phyloP scores from a whole-genome alignment of 1,139 yeast genomes.

The Sporopachydermia cereana region DNA sequence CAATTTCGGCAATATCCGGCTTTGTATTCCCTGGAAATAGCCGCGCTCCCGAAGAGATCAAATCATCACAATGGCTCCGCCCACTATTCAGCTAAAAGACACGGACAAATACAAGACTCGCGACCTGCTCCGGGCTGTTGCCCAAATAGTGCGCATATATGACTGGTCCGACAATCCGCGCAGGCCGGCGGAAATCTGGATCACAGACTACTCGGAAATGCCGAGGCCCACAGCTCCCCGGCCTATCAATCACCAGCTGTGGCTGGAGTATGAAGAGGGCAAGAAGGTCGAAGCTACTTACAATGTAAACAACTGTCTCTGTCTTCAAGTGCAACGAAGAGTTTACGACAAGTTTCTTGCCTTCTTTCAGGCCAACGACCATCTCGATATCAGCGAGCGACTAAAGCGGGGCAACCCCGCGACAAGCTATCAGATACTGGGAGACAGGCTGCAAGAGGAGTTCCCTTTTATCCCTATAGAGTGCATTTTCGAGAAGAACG shows the following conservation, averaged over 20 bases:
- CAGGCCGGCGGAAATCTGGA: slow-evolving; percentile 2
- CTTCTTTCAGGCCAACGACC: neutral
- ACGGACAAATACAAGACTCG: neutral
- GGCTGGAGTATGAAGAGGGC: neutral
- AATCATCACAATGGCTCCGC: neutral
- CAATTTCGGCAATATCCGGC: too few relatives aligned
- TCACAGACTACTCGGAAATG: neutral
- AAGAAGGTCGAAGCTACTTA: neutral
- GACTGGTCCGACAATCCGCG: neutral
- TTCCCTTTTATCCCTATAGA: slow-evolving; percentile 3
- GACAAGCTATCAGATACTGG: neutral
- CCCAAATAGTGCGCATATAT: neutral
- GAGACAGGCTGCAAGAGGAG: neutral
- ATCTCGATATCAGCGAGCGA: neutral
- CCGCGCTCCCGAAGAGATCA: too few relatives aligned
- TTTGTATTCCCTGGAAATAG: too few relatives aligned
- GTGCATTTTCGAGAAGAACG: slow-evolving; percentile 4
- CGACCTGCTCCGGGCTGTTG: neutral
- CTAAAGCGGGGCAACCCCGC: neutral
- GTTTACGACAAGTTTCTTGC: neutral
- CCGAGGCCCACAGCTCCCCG: neutral
- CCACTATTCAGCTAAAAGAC: slow-evolving; percentile 1
- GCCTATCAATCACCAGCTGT: neutral
- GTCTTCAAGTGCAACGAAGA: slow-evolving; percentile 5
- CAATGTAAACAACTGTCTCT: neutral